These are phyloP conservation scores for Mentha longifolia DNA, from an alignment of 257 asterid genomes.

Conservation along the genomic window DNA sequence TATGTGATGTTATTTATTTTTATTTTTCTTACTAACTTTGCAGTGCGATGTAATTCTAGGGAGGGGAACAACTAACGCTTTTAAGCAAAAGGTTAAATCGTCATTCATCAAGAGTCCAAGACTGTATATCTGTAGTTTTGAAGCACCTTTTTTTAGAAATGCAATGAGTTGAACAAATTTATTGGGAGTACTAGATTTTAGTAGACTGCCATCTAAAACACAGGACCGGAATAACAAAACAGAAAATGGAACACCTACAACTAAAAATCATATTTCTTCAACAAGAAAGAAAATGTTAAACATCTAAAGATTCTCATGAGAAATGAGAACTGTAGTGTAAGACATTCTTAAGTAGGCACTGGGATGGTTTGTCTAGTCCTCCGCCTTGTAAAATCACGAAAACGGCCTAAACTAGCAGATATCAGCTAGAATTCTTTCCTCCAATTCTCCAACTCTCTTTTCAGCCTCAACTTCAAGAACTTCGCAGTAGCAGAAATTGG, in stretches of 20 bases:
- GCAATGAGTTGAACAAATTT: background rate
- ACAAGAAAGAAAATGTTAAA: background rate
- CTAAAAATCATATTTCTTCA: slow-evolving; percentile 14
- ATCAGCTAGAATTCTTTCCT: slow-evolving; percentile 53
- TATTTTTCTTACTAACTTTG: too few species aligned
- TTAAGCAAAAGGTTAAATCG: too few species aligned
- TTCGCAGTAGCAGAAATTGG: slow-evolving; percentile 52
- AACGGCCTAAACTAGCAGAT: slow-evolving; percentile 39
- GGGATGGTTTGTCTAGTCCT: slow-evolving; percentile 25
- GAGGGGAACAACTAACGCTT: too few species aligned
- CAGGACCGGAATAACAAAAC: slow-evolving; percentile 1
- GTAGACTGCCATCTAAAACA: slow-evolving; percentile 6
- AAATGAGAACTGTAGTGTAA: background rate
- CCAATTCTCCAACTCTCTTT: slow-evolving; percentile 48
- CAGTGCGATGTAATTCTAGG: too few species aligned
- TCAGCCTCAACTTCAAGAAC: slow-evolving; percentile 56
- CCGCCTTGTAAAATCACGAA: slow-evolving; percentile 32
- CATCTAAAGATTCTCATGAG: slow-evolving; percentile 33
- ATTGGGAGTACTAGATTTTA: too few species aligned
- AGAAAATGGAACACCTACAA: background rate
- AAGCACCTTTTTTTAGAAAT: too few species aligned
- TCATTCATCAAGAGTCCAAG: too few species aligned
- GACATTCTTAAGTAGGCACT: slow-evolving; percentile 57
- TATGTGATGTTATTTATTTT: too few species aligned
- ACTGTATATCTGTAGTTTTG: too few species aligned